phyloP scores from a whole-genome alignment of 805 yeast species.

The Saturnispora halmiae region DNA sequence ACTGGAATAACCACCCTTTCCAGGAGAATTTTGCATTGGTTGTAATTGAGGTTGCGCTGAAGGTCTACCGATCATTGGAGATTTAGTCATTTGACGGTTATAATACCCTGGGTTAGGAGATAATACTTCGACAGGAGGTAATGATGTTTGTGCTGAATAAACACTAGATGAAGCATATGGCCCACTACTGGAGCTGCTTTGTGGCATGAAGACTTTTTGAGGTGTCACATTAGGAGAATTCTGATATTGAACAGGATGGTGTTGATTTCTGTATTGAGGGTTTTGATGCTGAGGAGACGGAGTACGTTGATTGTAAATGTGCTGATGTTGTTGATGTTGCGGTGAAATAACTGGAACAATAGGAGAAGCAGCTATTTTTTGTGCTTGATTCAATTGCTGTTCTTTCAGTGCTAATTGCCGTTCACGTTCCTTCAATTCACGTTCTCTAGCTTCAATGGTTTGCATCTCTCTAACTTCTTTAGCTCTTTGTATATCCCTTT shows the following conservation, averaged over 20 bases:
- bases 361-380: background rate
- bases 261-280: background rate
- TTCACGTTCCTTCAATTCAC: constrained; percentile 4
- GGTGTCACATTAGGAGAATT: too few relatives aligned
- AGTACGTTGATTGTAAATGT: background rate
- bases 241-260: too few relatives aligned
- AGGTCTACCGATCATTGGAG: background rate
- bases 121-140: too few relatives aligned
- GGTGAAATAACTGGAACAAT: background rate
- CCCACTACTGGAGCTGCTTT: background rate
- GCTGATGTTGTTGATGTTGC: background rate
- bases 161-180: constrained; percentile 1
- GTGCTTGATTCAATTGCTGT: constrained; percentile 3
- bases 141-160: background rate
- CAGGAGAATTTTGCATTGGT: constrained; percentile 4
- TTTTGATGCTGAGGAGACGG: background rate
- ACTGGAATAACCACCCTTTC: background rate
- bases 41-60: constrained; percentile 7
- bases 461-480: background rate
- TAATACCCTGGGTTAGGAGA: too few relatives aligned
- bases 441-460: constrained; percentile 1
- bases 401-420: constrained; percentile 4
- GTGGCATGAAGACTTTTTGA: background rate
- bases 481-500: background rate
- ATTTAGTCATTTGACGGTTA: background rate